Evolutionary conservation across 2,329 filamentous ascomycete species (phyloP), one percentile per base, ranked within the genome.

Genomic region (Coniella lustricola): DNA sequence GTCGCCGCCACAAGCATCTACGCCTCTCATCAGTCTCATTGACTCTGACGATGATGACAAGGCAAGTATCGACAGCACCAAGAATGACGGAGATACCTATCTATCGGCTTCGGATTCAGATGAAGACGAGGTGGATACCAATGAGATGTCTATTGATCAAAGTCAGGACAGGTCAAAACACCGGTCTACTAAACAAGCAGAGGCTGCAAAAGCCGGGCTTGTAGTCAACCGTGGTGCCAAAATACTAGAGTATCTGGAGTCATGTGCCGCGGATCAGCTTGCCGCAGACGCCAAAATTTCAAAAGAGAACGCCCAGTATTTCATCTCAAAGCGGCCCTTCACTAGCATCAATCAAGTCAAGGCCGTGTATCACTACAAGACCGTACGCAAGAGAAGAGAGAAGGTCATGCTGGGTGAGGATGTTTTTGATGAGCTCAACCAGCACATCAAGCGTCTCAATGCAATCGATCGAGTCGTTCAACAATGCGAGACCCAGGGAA

Each of bases 201-300:
- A 54, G 14, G 33, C 51, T 8, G 49, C 49, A 12, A 50, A 54
- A n/a, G 44, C 50, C 5, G 48, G 54, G 10, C 52, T 56, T 20
- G 54, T 53, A 4, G 61, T 67, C n/a, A 64, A 64, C 34, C 62
- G 63, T 34, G 63, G 66, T 41, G 62, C 65, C 42, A 61, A 63
- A 9, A 78, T 96, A 7, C 71, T 97, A 22, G 76, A 82, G 7
- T 94, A 90, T 59, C 82, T 98, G 65, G 97, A 97, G 60, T 81
- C 75, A 0, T 93, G 87, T 62, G 80, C 81, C 4, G 70, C 80
- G 9, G 77, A 84, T 32, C 87, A 91, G 49, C 77, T 98, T 36
- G 80, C 85, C 2, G 90, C 95, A 56, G 83, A 96, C 52, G 88
- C 88, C 0, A 83, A 82, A 29, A 81, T 86, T 51, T 83, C 85